Evolutionary conservation across 2,329 filamentous ascomycete genomes (phyloP).

Genomic region (Aspergillus amoenus): DNA sequence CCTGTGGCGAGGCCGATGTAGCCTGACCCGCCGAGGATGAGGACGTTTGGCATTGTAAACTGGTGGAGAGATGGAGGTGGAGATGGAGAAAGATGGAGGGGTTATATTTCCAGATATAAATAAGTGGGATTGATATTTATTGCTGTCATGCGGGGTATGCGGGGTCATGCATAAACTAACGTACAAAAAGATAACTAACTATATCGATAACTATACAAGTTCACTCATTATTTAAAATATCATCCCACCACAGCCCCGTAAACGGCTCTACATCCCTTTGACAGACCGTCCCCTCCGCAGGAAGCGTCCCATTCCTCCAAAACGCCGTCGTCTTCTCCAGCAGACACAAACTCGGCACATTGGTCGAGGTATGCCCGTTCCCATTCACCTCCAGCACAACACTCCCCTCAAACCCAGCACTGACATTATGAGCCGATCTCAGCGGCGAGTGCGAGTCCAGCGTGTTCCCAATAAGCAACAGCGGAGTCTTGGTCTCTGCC

Average conservation of each 20-base stretch:
- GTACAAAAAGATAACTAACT: no score
- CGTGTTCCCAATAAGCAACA: background rate
- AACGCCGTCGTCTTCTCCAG: background rate
- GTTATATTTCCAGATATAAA: no score
- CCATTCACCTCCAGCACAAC: background rate
- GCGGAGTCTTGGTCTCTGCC: background rate
- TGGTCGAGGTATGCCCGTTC: background rate
- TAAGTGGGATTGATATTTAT: no score
- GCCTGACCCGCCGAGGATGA: conserved; percentile 34
- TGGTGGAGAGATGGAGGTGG: no score
- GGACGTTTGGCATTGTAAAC: conserved; percentile 29
- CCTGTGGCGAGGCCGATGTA: conserved; percentile 30
- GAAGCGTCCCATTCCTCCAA: background rate
- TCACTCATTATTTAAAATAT: no score
- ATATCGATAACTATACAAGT: no score
- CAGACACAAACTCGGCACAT: background rate
- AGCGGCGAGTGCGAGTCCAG: background rate
- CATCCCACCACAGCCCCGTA: background rate
- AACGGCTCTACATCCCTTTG: background rate
- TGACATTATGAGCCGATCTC: background rate
- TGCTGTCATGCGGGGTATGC: no score
- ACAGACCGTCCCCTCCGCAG: background rate
- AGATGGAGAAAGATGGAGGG: no score
- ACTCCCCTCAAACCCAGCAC: background rate
- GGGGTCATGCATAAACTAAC: no score